These are phyloP conservation scores for Fusarium cyanostomum DNA, from an alignment of 2,329 filamentous ascomycete genomes.

Conservation along the genomic window DNA sequence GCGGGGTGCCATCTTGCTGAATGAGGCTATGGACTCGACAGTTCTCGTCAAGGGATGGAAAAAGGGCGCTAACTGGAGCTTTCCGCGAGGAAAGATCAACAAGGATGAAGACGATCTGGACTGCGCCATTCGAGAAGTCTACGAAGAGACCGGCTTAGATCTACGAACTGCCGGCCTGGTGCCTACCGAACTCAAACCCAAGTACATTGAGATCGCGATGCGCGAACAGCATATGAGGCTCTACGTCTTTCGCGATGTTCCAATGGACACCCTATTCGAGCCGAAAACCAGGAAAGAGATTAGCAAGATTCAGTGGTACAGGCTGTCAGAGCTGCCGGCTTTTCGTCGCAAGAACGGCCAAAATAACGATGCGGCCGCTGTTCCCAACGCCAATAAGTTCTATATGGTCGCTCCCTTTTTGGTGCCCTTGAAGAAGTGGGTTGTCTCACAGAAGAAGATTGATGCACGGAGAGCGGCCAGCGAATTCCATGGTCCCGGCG, in stretches of 20 bases:
- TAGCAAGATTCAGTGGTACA: slow-evolving; percentile 96
- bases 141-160: slow-evolving; percentile 95
- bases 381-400: slow-evolving; percentile 82
- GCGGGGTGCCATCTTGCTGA: slow-evolving; percentile 91
- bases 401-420: slow-evolving; percentile 98
- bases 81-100: slow-evolving; percentile 97
- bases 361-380: slow-evolving; percentile 62
- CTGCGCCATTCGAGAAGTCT: slow-evolving; percentile 93
- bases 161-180: slow-evolving; percentile 80
- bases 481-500: slow-evolving; percentile 53
- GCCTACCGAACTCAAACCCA: slow-evolving; percentile 74
- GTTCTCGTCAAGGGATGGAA: slow-evolving; percentile 98
- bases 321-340: slow-evolving; percentile 85
- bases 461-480: slow-evolving; percentile 62
- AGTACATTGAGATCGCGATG: slow-evolving; percentile 89
- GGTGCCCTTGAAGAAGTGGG: slow-evolving; percentile 87
- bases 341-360: slow-evolving; percentile 75
- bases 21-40: slow-evolving; percentile 91
- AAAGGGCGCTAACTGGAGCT: slow-evolving; percentile 95
- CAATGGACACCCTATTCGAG: slow-evolving; percentile 87
- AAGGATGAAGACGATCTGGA: slow-evolving; percentile 94
- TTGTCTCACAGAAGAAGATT: slow-evolving; percentile 82
- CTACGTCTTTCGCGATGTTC: slow-evolving; percentile 90
- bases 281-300: slow-evolving; percentile 96
- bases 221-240: slow-evolving; percentile 91